These are phyloP conservation scores for Scutellaria barbata DNA, from an alignment of 257 asterid genomes.

Conservation along the genomic window DNA sequence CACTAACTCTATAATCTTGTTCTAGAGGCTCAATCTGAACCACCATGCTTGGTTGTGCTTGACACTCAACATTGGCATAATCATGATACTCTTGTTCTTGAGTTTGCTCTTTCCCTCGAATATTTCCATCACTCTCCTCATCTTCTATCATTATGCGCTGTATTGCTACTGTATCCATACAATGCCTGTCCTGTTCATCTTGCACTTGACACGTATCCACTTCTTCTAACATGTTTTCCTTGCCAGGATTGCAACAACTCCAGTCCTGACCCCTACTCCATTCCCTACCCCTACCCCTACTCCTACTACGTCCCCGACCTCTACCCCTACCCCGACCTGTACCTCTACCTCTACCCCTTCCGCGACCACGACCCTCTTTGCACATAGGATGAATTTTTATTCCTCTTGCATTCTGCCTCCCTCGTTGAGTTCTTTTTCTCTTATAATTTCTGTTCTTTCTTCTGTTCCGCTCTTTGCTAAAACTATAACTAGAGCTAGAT, in stretches of 20 bases:
- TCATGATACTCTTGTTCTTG: constrained; percentile 18
- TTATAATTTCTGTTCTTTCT: constrained; percentile 14
- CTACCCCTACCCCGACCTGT: not conserved
- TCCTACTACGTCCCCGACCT: constrained; percentile 7
- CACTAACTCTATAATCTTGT: constrained; percentile 25
- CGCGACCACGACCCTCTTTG: not conserved
- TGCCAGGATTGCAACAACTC: not conserved
- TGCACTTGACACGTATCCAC: constrained; percentile 3
- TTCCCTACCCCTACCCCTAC: constrained; percentile 16
- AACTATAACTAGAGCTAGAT: constrained; percentile 35
- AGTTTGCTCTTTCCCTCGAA: constrained; percentile 15
- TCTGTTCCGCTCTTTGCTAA: constrained; percentile 11
- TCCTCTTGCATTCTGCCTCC: constrained; percentile 25
- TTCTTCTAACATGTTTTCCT: constrained; percentile 13
- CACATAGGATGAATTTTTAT: not conserved
- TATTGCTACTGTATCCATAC: not conserved
- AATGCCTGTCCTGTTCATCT: not conserved
- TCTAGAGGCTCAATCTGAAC: constrained; percentile 14
- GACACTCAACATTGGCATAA: constrained; percentile 20
- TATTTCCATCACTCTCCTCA: constrained; percentile 23
- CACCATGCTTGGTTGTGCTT: constrained; percentile 23
- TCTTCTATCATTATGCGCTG: not conserved
- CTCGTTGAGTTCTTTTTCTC: not conserved
- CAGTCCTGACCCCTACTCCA: constrained; percentile 10
- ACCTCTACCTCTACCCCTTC: constrained; percentile 6